These are phyloP conservation scores for Moricandia moricandioides DNA, from an alignment of 345 rosid genomes.

Conservation along the genomic window DNA sequence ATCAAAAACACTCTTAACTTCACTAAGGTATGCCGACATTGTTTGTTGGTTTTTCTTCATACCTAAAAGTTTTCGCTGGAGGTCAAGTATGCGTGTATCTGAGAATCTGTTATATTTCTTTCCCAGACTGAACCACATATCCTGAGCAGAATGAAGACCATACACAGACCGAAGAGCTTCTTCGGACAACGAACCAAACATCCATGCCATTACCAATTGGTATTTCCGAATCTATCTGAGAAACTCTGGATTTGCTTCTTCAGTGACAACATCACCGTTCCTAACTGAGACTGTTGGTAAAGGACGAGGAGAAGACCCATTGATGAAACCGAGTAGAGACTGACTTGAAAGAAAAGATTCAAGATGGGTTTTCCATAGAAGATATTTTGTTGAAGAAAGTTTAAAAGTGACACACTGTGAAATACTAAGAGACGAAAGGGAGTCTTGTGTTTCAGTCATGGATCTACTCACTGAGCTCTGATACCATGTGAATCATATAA, in stretches of 20 bases:
- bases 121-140: not conserved
- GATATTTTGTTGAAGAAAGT: not conserved
- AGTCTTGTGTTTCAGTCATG: too few relatives aligned
- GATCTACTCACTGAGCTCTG: too few relatives aligned
- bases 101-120: not conserved
- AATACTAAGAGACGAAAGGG: not conserved
- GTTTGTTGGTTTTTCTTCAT: too few relatives aligned
- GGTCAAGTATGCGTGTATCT: not conserved
- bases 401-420: not conserved
- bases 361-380: not conserved
- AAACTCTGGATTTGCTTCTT: not conserved
- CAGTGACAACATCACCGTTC: not conserved
- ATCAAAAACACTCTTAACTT: too few relatives aligned
- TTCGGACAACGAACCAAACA: not conserved
- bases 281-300: not conserved
- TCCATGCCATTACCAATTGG: not conserved
- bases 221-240: not conserved
- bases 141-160: not conserved
- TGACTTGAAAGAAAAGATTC: not conserved
- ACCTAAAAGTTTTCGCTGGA: not conserved
- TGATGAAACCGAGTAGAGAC: not conserved
- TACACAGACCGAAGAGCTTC: not conserved
- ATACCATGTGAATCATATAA: too few relatives aligned
- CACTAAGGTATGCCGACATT: too few relatives aligned
- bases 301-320: not conserved